phyloP scores from a whole-genome alignment of 2,329 filamentous ascomycete genomes.

The Colletotrichum musae region DNA sequence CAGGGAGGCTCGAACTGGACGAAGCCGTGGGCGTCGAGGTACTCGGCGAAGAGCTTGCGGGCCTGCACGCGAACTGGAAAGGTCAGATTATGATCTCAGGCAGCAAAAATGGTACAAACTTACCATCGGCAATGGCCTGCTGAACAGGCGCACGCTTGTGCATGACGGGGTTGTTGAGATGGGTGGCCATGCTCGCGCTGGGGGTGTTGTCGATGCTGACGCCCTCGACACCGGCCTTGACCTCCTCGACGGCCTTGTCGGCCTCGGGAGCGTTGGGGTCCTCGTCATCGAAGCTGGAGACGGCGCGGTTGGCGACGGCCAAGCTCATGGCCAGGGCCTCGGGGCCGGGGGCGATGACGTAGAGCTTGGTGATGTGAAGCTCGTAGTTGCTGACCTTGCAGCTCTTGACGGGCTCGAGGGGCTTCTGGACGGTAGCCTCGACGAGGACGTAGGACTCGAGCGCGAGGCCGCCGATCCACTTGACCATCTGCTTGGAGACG shows the following conservation, averaged over 20 bases:
- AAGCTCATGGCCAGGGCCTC: constrained; percentile 71
- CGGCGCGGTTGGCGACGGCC: constrained; percentile 82
- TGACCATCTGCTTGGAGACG: constrained; percentile 91
- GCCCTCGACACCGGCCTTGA: constrained; percentile 54
- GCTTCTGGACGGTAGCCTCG: constrained; percentile 85
- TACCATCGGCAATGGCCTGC: constrained; percentile 76
- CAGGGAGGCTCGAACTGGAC: constrained; percentile 88
- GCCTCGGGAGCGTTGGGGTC: constrained; percentile 53
- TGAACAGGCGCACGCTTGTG: constrained; percentile 93
- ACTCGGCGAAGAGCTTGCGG: constrained; percentile 54
- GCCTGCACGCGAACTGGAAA: constrained; percentile 55
- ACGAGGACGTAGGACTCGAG: constrained; percentile 87
- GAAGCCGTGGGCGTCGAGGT: constrained; percentile 13
- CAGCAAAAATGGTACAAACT: neutral
- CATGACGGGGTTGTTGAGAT: constrained; percentile 92
- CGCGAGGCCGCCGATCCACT: constrained; percentile 83
- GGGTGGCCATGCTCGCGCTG: constrained; percentile 84
- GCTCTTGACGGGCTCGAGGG: constrained; percentile 90
- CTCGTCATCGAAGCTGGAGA: constrained; percentile 75
- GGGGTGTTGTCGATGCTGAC: constrained; percentile 66
- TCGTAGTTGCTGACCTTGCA: constrained; percentile 85
- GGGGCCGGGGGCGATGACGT: constrained; percentile 77
- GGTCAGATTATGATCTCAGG: neutral
- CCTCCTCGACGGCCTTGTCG: constrained; percentile 49
- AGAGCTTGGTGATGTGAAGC: constrained; percentile 90